phyloP scores from a whole-genome alignment of 371 early-diverging fungal species.

The Mortierella sp. region DNA sequence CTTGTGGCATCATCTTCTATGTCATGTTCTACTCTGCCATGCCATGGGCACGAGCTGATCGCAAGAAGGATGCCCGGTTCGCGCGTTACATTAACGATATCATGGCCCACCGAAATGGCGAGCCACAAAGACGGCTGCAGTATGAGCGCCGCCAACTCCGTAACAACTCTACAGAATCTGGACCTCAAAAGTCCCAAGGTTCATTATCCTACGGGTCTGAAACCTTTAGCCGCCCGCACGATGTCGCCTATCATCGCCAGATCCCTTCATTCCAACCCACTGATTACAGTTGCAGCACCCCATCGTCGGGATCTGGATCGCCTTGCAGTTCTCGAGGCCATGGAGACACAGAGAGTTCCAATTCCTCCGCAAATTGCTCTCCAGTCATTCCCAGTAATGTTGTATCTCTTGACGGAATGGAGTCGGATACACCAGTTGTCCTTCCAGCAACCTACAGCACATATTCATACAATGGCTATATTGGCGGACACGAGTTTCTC shows the following conservation, averaged over 20 bases:
- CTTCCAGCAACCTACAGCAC: constrained; percentile 34
- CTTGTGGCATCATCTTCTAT: constrained; percentile 66
- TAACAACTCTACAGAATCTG: not conserved
- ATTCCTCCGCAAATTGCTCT: constrained; percentile 14
- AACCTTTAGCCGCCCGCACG: constrained; percentile 8
- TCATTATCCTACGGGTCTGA: not conserved
- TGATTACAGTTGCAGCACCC: not conserved
- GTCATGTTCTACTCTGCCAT: constrained; percentile 53
- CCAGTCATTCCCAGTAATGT: not conserved
- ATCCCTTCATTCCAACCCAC: constrained; percentile 14
- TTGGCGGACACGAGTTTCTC: constrained; percentile 50
- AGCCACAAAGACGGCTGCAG: constrained; percentile 28
- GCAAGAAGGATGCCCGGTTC: constrained; percentile 42
- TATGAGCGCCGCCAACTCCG: constrained; percentile 22
- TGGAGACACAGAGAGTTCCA: constrained; percentile 1
- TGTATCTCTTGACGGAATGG: not conserved
- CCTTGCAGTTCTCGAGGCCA: constrained; percentile 4
- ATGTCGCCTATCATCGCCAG: constrained; percentile 14
- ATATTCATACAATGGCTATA: constrained; percentile 31
- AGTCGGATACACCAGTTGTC: not conserved
- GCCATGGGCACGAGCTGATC: constrained; percentile 55
- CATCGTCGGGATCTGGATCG: constrained; percentile 14
- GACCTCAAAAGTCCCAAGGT: not conserved
- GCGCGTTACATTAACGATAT: constrained; percentile 39
- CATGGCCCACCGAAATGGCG: constrained; percentile 24